Evolutionary conservation across 2,329 filamentous ascomycete species (phyloP).

Genomic region (Phialophora chinensis): DNA sequence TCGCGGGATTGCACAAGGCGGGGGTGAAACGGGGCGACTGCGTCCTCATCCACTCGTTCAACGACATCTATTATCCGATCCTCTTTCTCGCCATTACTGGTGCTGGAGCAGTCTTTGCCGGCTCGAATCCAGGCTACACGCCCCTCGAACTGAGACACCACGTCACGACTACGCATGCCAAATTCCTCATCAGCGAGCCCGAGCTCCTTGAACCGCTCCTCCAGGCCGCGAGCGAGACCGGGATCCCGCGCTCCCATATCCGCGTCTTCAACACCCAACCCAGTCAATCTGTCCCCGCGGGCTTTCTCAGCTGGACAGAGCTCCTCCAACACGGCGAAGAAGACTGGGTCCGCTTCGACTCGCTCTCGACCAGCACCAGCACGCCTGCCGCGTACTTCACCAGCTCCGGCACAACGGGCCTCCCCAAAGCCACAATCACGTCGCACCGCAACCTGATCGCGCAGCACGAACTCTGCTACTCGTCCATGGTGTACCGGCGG

Average conservation of each 20-base stretch:
- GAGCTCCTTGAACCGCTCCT: conserved; percentile 37
- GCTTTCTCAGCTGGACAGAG: conserved; percentile 21
- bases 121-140: conserved; percentile 58
- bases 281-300: background rate
- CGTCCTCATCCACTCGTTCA: conserved; percentile 63
- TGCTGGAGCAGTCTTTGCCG: conserved; percentile 57
- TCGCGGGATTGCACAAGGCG: conserved; percentile 53
- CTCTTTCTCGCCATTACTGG: conserved; percentile 52
- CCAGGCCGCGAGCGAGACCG: conserved; percentile 14
- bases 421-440: conserved; percentile 65
- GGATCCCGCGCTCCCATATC: conserved; percentile 16
- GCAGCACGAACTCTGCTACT: conserved; percentile 48
- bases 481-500: conserved; percentile 1
- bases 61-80: conserved; percentile 50
- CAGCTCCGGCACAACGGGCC: conserved; percentile 64
- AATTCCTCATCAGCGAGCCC: conserved; percentile 52
- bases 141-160: conserved; percentile 56
- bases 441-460: conserved; percentile 59
- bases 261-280: conserved; percentile 23
- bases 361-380: conserved; percentile 44
- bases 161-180: conserved; percentile 51
- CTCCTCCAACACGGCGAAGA: conserved; percentile 34
- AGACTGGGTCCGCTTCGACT: conserved; percentile 55
- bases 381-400: conserved; percentile 58
- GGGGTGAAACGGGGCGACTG: conserved; percentile 54